Base-by-base conservation (phyloP, 2,329 filamentous ascomycete genomes). In the Curvularia sp. region DNA sequence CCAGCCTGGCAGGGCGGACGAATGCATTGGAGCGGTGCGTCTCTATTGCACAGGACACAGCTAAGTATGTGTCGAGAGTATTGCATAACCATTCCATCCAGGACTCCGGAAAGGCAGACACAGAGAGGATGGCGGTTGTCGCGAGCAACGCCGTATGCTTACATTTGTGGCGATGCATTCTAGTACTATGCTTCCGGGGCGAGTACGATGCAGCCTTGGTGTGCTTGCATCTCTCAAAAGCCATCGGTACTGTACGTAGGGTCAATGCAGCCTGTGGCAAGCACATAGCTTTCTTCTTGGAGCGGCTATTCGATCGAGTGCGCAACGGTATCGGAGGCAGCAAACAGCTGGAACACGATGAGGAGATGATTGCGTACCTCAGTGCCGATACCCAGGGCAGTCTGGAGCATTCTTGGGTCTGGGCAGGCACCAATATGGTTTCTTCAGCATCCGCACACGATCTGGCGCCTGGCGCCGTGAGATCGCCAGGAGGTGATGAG, bases 281-380 rank as follows among this genome's bases (percentile, higher is more conserved):
- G 12, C 91, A 93, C 69, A 79, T 97, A 2, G 83, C 86, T 0
- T 97, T 96, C 75, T 97, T 98, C 74, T 77, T 94, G 5, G 86
- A 87, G 3, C 81, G 83, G 5, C 77, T 98, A 3, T 79, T 87
- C 1, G 84, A 86, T 32, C 84, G 84, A 36, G 67, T 83, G 18
- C 82, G 81, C 10, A 80, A 75, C 23, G 77, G 78, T 15, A 75
- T 77, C 1, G 65, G 74, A 0, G 70, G 68, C 2, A 75, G 75
- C 28, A 71, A 77, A 32, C 73, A 76, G 43, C 71, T 86, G 1
- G 84, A 87, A 45, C 81, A 83, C 3, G 93, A 99, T 69, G 93
- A 98, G 73, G 94, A 97, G 74, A 84, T 98, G 66, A 80, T 98
- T 27, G 91, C 89, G 0, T 97, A 97, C 69, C 87, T 91, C 1